Evolutionary conservation across 768 basidiomycete genomes (phyloP).

Genomic region (Baorangia bicolor): DNA sequence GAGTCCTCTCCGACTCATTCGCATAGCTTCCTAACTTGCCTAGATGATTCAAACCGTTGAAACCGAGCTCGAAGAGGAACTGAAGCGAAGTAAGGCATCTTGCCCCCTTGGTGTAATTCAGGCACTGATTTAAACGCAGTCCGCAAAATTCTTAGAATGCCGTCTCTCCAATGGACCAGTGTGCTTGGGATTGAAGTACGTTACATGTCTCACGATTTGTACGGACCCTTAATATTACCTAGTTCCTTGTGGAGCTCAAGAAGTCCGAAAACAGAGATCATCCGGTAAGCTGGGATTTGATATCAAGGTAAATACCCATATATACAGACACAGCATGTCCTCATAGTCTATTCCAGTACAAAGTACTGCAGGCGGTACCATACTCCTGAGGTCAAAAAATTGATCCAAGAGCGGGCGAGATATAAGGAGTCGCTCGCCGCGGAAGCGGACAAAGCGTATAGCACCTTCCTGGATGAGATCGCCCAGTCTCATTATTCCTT

Average conservation of each 20-base stretch:
- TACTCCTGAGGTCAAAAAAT: constrained; percentile 59
- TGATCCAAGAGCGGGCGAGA: constrained; percentile 71
- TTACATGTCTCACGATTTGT: not conserved
- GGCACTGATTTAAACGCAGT: constrained; percentile 41
- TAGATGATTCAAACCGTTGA: constrained; percentile 71
- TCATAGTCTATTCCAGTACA: constrained; percentile 48
- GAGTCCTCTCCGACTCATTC: constrained; percentile 19
- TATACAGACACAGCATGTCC: not conserved
- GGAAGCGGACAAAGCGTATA: constrained; percentile 65
- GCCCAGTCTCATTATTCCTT: constrained; percentile 62
- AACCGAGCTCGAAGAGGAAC: constrained; percentile 68
- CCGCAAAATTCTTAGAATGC: constrained; percentile 68
- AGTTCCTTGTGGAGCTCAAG: constrained; percentile 83
- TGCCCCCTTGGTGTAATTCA: not conserved
- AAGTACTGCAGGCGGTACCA: constrained; percentile 72
- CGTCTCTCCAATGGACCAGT: constrained; percentile 68
- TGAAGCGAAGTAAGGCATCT: constrained; percentile 54
- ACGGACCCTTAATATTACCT: not conserved
- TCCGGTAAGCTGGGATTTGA: constrained; percentile 58
- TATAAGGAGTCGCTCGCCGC: constrained; percentile 69
- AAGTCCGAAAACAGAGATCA: constrained; percentile 48
- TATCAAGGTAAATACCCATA: constrained; percentile 52
- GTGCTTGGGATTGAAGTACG: constrained; percentile 69
- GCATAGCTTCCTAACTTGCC: not conserved
- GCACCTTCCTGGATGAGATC: constrained; percentile 69